Conservation (phyloP, 2,329 filamentous ascomycete species). For the Colletotrichum noveboracense region DNA sequence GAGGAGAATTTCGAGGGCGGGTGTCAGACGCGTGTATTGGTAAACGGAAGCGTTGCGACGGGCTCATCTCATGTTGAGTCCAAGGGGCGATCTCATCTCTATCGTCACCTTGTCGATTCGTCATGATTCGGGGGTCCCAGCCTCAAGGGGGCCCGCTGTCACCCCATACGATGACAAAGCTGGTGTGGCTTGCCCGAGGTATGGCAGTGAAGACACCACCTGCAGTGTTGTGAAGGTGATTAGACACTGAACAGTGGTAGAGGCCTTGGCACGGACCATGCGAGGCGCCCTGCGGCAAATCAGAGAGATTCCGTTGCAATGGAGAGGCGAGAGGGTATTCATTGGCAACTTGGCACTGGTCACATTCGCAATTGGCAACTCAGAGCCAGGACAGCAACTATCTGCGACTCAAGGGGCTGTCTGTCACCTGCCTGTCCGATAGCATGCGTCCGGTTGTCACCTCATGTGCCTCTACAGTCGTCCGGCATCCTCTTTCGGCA, state of each 20-base stretch:
- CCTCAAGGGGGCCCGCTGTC: neutral
- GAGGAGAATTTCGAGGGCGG: neutral
- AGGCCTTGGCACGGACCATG: neutral
- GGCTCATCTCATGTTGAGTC: slow-evolving; percentile 9
- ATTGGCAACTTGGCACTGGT: neutral
- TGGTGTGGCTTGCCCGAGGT: slow-evolving; percentile 2
- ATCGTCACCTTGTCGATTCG: slow-evolving; percentile 2
- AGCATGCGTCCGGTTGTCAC: neutral
- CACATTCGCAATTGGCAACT: neutral
- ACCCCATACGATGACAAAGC: slow-evolving; percentile 11
- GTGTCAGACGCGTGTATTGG: neutral
- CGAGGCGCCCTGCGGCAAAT: neutral
- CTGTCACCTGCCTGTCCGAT: neutral
- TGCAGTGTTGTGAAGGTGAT: neutral
- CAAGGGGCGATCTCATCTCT: slow-evolving; percentile 2
- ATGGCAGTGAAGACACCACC: neutral
- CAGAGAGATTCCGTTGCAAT: neutral
- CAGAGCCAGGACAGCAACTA: neutral
- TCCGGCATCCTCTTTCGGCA: neutral
- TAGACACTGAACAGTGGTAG: neutral
- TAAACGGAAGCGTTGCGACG: slow-evolving; percentile 3
- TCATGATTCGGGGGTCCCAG: slow-evolving; percentile 13
- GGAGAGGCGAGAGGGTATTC: neutral
- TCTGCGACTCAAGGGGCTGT: neutral
- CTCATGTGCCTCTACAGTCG: neutral